A percentile compares a stretch with the other conserved stretches of the same genome.
Evolutionary conservation across 2,329 filamentous ascomycete species (phyloP).

Genomic region (Didymella arachidicola): DNA sequence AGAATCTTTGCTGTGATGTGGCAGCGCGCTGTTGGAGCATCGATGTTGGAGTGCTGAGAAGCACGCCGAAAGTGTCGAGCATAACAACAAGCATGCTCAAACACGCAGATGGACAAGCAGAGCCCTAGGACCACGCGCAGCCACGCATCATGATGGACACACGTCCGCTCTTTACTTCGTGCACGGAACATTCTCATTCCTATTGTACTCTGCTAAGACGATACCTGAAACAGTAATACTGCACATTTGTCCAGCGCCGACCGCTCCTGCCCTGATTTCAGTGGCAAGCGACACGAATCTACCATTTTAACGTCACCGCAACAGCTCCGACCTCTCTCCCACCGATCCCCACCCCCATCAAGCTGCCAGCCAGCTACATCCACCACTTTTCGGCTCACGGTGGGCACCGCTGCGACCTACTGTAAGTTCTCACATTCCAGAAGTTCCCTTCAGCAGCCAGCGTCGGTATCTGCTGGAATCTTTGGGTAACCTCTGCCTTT

Average conservation of each 20-base stretch:
- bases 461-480: background rate
- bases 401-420: background rate
- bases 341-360: background rate
- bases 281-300: constrained; percentile 24
- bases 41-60: constrained; percentile 3
- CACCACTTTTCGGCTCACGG: background rate
- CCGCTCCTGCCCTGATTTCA: constrained; percentile 29
- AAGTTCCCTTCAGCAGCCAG: background rate
- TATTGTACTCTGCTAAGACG: constrained; percentile 32
- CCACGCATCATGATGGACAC: background rate
- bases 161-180: background rate
- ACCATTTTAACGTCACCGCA: constrained; percentile 28
- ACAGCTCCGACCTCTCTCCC: constrained; percentile 16
- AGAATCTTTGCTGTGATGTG: background rate
- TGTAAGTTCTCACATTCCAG: constrained; percentile 2
- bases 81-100: constrained; percentile 8
- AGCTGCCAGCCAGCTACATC: constrained; percentile 1
- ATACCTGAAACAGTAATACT: constrained; percentile 39
- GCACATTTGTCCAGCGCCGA: constrained; percentile 28
- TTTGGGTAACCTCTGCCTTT: background rate
- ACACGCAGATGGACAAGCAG: constrained; percentile 8
- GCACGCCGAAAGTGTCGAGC: constrained; percentile 3
- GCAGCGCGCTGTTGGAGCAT: background rate
- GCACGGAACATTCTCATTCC: background rate
- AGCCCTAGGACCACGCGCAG: background rate